A percentile compares a stretch with the other conserved stretches of the same genome.
phyloP scores from a whole-genome alignment of 2,329 filamentous ascomycete species.

The Amesomyces nigricolor region DNA sequence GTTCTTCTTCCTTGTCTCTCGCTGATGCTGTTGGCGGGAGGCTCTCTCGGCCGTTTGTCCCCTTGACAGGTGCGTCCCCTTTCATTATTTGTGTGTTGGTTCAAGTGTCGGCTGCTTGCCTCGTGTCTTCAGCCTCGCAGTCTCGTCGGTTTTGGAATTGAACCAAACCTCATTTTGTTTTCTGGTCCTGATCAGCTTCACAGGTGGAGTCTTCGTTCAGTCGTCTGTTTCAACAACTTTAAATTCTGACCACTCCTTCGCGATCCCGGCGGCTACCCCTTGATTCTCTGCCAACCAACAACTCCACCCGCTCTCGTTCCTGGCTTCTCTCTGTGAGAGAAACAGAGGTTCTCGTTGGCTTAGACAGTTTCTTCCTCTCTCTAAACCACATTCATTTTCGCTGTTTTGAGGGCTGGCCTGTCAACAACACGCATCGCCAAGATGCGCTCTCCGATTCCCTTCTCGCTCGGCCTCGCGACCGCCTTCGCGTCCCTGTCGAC shows the following conservation, averaged over 20 bases:
- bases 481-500: conserved; percentile 34
- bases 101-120: neutral
- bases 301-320: neutral
- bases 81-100: neutral
- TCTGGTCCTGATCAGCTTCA: neutral
- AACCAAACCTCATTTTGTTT: neutral
- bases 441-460: conserved; percentile 33
- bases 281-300: neutral
- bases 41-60: conserved; percentile 4
- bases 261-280: neutral
- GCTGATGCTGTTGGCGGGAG: neutral
- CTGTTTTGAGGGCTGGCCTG: conserved; percentile 2
- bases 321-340: neutral
- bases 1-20: neutral
- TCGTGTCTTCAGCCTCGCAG: neutral
- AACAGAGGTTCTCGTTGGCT: neutral
- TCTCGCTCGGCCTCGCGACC: conserved; percentile 33
- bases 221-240: neutral
- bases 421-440: neutral
- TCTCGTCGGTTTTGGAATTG: neutral
- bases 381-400: neutral
- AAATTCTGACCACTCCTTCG: conserved; percentile 10
- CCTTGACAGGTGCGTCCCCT: neutral
- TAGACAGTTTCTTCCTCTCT: neutral
- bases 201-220: neutral